phyloP scores from a whole-genome alignment of 2,329 filamentous ascomycete species.

The Cercospora zeae-maydis region DNA sequence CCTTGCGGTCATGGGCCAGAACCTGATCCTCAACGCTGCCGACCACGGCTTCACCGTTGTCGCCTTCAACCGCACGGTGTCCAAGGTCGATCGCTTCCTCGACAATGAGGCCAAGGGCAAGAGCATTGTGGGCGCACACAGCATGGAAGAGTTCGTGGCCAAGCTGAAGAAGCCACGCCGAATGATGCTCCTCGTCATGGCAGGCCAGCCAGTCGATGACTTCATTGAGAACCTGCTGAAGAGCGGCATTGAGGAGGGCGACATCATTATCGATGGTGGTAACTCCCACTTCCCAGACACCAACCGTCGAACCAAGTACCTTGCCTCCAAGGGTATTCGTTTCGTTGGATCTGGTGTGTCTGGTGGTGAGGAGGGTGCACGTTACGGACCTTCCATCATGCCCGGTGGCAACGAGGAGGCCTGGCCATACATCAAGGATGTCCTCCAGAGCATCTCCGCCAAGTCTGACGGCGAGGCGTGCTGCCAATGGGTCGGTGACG shows the following conservation, averaged over 20 bases:
- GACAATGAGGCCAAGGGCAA: constrained; percentile 62
- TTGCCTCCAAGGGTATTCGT: constrained; percentile 79
- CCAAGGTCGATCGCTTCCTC: constrained; percentile 79
- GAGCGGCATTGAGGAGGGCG: constrained; percentile 70
- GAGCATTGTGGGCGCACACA: constrained; percentile 89
- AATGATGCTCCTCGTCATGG: constrained; percentile 99
- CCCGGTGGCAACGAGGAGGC: constrained; percentile 97
- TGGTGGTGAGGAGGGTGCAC: constrained; percentile 97
- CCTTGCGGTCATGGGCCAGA: constrained; percentile 52
- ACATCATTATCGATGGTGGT: constrained; percentile 99
- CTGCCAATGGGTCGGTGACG: constrained; percentile 99
- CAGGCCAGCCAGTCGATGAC: constrained; percentile 94
- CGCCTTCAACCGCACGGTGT: constrained; percentile 97
- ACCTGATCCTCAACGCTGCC: constrained; percentile 55
- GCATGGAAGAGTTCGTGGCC: constrained; percentile 86
- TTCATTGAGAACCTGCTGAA: constrained; percentile 91
- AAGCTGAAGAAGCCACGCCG: constrained; percentile 97
- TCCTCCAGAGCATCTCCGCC: constrained; percentile 95
- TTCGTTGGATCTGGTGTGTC: constrained; percentile 98
- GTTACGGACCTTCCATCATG: constrained; percentile 97
- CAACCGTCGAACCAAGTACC: constrained; percentile 93
- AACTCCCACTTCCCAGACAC: constrained; percentile 99
- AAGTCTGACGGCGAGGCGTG: constrained; percentile 97
- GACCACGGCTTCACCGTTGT: constrained; percentile 83
- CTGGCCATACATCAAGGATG: constrained; percentile 97